phyloP scores from a whole-genome alignment of 148 eudicot genomes.

The Oxyria digyna region DNA sequence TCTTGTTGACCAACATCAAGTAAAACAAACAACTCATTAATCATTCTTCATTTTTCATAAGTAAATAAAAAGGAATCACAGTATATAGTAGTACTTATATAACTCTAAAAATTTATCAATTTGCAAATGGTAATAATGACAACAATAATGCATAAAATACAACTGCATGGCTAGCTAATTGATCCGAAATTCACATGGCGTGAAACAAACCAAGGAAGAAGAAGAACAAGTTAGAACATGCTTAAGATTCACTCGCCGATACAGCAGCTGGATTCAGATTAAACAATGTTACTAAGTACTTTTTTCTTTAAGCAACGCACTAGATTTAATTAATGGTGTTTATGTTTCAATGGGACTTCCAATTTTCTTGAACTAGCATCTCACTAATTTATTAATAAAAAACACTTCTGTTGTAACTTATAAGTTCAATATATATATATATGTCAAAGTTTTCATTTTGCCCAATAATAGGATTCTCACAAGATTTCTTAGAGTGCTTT shows the following conservation, averaged over 20 bases:
- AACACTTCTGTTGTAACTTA: too few relatives aligned
- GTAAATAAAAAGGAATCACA: not conserved
- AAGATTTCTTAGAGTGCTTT: too few relatives aligned
- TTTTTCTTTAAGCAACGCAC: not conserved
- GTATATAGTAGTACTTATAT: not conserved
- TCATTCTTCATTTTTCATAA: not conserved
- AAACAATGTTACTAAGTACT: not conserved
- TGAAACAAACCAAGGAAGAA: not conserved
- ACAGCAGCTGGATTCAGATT: not conserved
- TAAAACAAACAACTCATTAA: not conserved
- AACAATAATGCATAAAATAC: conserved; percentile 5
- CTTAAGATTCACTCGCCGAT: conserved; percentile 1
- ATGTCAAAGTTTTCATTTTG: too few relatives aligned
- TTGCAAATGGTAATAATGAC: conserved; percentile 2
- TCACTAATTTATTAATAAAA: too few relatives aligned
- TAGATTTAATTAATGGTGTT: too few relatives aligned
- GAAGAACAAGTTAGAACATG: conserved; percentile 1
- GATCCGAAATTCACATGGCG: not conserved
- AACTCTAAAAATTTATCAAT: not conserved
- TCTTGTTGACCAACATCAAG: conserved; percentile 3
- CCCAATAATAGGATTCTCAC: too few relatives aligned
- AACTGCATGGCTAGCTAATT: not conserved
- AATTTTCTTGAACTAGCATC: too few relatives aligned
- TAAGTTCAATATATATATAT: too few relatives aligned
- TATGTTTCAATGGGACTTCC: too few relatives aligned